phyloP scores from a whole-genome alignment of 1,284 basidiomycete species.

The Singerocomus inundabilis region DNA sequence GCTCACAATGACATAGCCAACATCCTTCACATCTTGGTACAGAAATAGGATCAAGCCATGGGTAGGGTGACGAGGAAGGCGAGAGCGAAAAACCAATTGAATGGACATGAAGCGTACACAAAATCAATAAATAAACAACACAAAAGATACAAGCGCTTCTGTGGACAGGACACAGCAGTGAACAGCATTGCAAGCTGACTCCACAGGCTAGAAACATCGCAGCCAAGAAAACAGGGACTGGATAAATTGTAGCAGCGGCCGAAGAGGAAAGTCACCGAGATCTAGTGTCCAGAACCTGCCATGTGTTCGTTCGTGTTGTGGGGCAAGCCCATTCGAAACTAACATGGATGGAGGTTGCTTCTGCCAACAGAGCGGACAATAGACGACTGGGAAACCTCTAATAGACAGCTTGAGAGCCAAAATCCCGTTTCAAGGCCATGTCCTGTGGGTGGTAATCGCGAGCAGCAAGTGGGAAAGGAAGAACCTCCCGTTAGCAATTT shows the following conservation, averaged over 20 bases:
- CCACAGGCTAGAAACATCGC: constrained; percentile 26
- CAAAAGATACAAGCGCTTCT: constrained; percentile 56
- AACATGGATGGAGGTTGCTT: constrained; percentile 22
- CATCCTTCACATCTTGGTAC: constrained; percentile 88
- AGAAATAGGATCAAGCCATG: constrained; percentile 29
- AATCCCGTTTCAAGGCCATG: constrained; percentile 25
- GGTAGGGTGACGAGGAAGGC: constrained; percentile 35
- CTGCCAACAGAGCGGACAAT: constrained; percentile 22
- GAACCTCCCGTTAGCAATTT: constrained; percentile 24
- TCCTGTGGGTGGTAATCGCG: constrained; percentile 30
- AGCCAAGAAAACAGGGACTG: constrained; percentile 26
- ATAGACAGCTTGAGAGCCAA: constrained; percentile 17
- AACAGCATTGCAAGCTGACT: constrained; percentile 15
- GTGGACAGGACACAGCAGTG: constrained; percentile 36
- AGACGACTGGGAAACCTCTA: constrained; percentile 23
- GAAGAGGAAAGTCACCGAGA: constrained; percentile 24
- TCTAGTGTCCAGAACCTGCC: constrained; percentile 25
- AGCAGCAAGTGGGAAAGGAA: constrained; percentile 24
- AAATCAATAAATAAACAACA: constrained; percentile 54
- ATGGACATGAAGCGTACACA: constrained; percentile 41
- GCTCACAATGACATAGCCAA: constrained; percentile 88
- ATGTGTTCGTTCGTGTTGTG: constrained; percentile 22
- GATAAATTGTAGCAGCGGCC: constrained; percentile 22
- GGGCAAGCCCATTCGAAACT: constrained; percentile 23
- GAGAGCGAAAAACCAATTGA: constrained; percentile 36